Evolutionary conservation across 148 eudicot species (phyloP).

Genomic region (Camellia granthamiana): DNA sequence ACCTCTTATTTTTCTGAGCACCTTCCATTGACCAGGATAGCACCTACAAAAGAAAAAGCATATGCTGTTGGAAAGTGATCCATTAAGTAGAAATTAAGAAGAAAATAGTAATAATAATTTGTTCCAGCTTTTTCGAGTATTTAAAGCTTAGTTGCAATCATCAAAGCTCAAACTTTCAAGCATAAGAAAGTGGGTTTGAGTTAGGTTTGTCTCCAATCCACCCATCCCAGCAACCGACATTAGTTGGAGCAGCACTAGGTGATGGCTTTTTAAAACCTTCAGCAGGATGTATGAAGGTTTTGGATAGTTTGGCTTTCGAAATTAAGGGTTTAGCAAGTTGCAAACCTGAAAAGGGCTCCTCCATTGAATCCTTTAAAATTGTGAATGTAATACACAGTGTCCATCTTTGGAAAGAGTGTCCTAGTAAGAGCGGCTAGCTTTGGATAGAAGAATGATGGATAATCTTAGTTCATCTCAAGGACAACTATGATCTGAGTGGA

Average conservation of each 20-base stretch:
- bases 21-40: slow-evolving; percentile 95
- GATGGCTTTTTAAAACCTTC: not conserved
- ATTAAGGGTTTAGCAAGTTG: not conserved
- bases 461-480: slow-evolving; percentile 59
- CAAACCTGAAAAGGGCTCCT: slow-evolving; percentile 93
- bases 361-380: slow-evolving; percentile 89
- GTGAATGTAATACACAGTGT: slow-evolving; percentile 93
- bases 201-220: not conserved
- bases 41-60: slow-evolving; percentile 37
- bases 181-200: not conserved
- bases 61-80: too few species aligned
- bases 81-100: too few species aligned
- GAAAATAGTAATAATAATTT: too few species aligned
- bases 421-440: slow-evolving; percentile 77
- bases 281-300: not conserved
- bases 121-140: too few species aligned
- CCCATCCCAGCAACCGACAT: not conserved
- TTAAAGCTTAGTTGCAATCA: not conserved
- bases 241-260: not conserved
- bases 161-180: not conserved
- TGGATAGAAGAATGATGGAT: slow-evolving; percentile 93
- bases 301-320: too few species aligned
- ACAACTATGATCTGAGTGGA: slow-evolving; percentile 17
- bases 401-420: slow-evolving; percentile 87
- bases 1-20: slow-evolving; percentile 55